These are phyloP conservation scores for Arthromyces matolae DNA, from an alignment of 768 basidiomycete genomes.

Conservation along the genomic window DNA sequence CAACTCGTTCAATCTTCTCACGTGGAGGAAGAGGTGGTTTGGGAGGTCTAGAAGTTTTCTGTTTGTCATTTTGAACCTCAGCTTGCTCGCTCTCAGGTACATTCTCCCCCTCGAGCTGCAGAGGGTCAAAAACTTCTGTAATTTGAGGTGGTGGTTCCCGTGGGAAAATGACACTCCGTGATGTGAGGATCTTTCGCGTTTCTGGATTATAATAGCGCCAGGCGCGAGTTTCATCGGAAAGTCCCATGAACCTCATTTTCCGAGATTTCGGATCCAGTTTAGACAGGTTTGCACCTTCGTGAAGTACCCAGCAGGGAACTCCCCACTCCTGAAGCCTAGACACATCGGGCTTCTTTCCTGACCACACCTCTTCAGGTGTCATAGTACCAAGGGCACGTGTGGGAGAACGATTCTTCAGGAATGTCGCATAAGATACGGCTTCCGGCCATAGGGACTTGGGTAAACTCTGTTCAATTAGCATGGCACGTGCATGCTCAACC, in stretches of 20 bases:
- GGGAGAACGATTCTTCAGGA: slow-evolving; percentile 20
- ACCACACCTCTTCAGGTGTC: slow-evolving; percentile 23
- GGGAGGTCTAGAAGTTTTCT: background rate
- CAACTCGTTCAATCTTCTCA: too few species aligned
- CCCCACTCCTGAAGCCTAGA: too few species aligned
- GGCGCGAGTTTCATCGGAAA: slow-evolving; percentile 7
- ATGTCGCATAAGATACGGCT: slow-evolving; percentile 17
- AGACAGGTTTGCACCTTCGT: slow-evolving; percentile 5
- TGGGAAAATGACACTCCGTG: slow-evolving; percentile 6
- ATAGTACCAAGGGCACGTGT: slow-evolving; percentile 14
- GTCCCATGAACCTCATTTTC: slow-evolving; percentile 2
- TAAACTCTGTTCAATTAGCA: slow-evolving; percentile 17
- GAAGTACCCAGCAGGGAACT: too few species aligned
- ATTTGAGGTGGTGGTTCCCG: background rate
- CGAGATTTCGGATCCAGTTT: slow-evolving; percentile 5
- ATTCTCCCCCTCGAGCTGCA: slow-evolving; percentile 10
- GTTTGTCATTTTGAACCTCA: slow-evolving; percentile 14
- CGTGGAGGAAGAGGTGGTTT: too few species aligned
- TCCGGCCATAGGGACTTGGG: slow-evolving; percentile 24
- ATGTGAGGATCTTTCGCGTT: slow-evolving; percentile 1
- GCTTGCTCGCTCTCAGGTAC: background rate
- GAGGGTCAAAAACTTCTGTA: background rate
- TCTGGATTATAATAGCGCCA: slow-evolving; percentile 8
- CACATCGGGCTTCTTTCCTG: slow-evolving; percentile 1
- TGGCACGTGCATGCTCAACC: slow-evolving; percentile 8